Percentiles rank a stretch among this genome's conserved stretches.
phyloP scores from a whole-genome alignment of 768 basidiomycete species.

The Hortiboletus campestris region DNA sequence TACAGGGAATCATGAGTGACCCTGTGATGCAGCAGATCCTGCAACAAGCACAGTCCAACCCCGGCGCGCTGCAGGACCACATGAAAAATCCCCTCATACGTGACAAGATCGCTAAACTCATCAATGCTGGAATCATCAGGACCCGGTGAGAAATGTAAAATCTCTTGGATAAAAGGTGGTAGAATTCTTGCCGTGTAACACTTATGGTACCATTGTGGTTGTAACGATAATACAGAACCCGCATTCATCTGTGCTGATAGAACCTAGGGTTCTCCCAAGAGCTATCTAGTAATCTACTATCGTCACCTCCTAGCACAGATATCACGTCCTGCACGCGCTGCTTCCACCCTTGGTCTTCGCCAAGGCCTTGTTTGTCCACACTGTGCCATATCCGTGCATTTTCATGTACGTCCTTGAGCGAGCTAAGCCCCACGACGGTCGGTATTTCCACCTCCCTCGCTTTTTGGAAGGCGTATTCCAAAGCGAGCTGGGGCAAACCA shows the following conservation, averaged over 20 bases:
- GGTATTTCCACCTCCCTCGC: slow-evolving; percentile 50
- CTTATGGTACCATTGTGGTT: slow-evolving; percentile 21
- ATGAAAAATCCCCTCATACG: slow-evolving; percentile 88
- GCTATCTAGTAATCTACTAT: slow-evolving; percentile 51
- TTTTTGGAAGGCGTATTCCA: slow-evolving; percentile 64
- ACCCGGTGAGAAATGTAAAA: slow-evolving; percentile 53
- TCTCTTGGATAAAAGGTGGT: slow-evolving; percentile 13
- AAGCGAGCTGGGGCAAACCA: slow-evolving; percentile 58
- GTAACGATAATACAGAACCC: slow-evolving; percentile 25
- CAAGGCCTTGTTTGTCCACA: slow-evolving; percentile 39
- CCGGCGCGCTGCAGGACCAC: slow-evolving; percentile 88
- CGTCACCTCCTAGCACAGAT: slow-evolving; percentile 43
- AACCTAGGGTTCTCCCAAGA: slow-evolving; percentile 67
- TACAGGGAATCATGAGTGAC: slow-evolving; percentile 79
- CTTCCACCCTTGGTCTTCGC: slow-evolving; percentile 41
- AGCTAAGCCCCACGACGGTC: slow-evolving; percentile 71
- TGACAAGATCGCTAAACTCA: slow-evolving; percentile 82
- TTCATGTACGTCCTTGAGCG: slow-evolving; percentile 71
- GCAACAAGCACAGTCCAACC: slow-evolving; percentile 90
- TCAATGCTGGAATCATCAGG: slow-evolving; percentile 91
- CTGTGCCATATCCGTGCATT: slow-evolving; percentile 67
- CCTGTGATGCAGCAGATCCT: slow-evolving; percentile 94
- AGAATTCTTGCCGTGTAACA: slow-evolving; percentile 17
- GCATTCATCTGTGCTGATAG: slow-evolving; percentile 7
- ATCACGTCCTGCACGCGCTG: slow-evolving; percentile 38